phyloP scores from a whole-genome alignment of 202 grass and related monocot species.

The Zoysia matrella region DNA sequence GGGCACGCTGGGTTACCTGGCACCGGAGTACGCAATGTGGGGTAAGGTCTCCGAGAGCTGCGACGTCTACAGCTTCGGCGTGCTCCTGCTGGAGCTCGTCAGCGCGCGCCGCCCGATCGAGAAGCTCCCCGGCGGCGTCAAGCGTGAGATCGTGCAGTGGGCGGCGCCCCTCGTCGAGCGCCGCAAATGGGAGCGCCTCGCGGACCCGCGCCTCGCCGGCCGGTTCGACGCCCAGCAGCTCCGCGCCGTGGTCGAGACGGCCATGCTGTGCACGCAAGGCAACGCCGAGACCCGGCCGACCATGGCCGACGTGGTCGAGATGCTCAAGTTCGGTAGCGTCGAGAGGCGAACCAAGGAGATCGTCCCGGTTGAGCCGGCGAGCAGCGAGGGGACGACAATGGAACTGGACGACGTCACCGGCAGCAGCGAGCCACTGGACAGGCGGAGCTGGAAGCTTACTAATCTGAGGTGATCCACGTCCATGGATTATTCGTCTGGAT shows the following conservation, averaged over 20 bases:
- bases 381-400: conserved; percentile 28
- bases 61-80: conserved; percentile 81
- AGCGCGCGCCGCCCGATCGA: conserved; percentile 60
- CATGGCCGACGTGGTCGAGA: conserved; percentile 62
- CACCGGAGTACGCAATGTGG: conserved; percentile 83
- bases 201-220: conserved; percentile 56
- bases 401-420: conserved; percentile 46
- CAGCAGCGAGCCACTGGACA: conserved; percentile 56
- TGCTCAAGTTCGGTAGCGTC: conserved; percentile 49
- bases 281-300: conserved; percentile 46
- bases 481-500: neutral
- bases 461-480: conserved; percentile 44
- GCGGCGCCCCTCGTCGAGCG: conserved; percentile 53
- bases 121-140: conserved; percentile 61
- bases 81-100: conserved; percentile 69
- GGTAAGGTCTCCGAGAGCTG: conserved; percentile 83
- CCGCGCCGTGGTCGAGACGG: conserved; percentile 41
- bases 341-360: conserved; percentile 53
- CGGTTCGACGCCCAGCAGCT: conserved; percentile 62
- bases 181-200: conserved; percentile 61
- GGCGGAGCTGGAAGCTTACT: conserved; percentile 53
- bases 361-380: conserved; percentile 30
- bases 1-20: conserved; percentile 79
- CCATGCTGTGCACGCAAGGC: conserved; percentile 59
- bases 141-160: conserved; percentile 80